Evolutionary conservation across 2,329 filamentous ascomycete genomes (phyloP).

Genomic region (Dothistroma septosporum): DNA sequence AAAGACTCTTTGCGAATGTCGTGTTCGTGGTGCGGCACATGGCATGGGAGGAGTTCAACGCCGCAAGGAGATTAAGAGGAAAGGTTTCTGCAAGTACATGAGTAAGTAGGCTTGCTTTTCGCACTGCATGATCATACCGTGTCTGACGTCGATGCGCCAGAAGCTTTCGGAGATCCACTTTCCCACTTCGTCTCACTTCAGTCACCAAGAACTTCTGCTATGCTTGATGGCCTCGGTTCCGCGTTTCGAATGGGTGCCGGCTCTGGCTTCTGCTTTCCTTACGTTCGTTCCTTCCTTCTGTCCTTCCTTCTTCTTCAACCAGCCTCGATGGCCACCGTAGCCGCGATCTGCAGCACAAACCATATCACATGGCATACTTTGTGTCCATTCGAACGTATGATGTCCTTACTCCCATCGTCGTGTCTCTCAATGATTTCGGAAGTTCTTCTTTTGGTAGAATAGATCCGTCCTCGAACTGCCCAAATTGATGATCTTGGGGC

Average conservation of each 20-base stretch:
- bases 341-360: background rate
- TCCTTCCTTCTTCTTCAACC: no score
- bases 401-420: background rate
- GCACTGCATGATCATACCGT: background rate
- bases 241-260: no score
- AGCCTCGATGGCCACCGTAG: background rate
- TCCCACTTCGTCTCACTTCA: background rate
- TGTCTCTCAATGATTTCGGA: constrained; percentile 52
- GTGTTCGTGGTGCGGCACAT: constrained; percentile 11
- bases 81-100: constrained; percentile 1
- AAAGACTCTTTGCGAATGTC: constrained; percentile 14
- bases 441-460: constrained; percentile 71
- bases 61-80: no score
- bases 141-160: background rate
- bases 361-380: background rate
- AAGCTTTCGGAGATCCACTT: background rate
- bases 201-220: background rate
- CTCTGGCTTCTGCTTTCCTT: no score
- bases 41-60: constrained; percentile 6
- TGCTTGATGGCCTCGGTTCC: no score
- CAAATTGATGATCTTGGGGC: constrained; percentile 98
- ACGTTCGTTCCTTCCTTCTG: no score
- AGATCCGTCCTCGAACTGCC: constrained; percentile 94
- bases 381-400: background rate
- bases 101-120: background rate